phyloP scores from a whole-genome alignment of 2,329 filamentous ascomycete species.

The Sarocladium kiliense region DNA sequence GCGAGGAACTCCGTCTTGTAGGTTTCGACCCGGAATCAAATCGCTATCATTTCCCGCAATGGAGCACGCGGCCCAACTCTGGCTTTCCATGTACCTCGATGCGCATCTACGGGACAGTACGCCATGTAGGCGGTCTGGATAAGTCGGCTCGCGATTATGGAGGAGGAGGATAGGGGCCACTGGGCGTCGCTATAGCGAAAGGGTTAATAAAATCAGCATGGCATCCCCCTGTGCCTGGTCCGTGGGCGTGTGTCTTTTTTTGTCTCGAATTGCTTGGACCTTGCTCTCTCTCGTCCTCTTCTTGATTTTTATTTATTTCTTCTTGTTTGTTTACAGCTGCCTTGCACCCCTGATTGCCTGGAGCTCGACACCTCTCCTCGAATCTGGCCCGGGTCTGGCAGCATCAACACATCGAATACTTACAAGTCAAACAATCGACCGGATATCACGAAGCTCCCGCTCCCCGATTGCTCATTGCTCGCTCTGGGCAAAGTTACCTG shows the following conservation, averaged over 20 bases:
- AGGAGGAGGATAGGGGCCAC: neutral
- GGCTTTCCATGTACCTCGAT: neutral
- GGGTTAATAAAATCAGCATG: conserved; percentile 5
- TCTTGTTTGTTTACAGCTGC: neutral
- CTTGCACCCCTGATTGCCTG: neutral
- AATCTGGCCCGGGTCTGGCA: neutral
- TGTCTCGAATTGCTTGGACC: neutral
- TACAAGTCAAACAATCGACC: neutral
- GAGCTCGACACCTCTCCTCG: neutral
- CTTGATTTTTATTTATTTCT: neutral
- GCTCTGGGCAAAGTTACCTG: no score
- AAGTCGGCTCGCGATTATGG: conserved; percentile 3
- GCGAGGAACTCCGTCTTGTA: no score
- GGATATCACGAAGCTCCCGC: neutral
- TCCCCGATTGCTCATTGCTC: neutral
- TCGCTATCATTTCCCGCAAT: neutral
- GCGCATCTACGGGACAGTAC: no score
- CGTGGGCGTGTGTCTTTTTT: neutral
- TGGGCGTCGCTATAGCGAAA: conserved; percentile 1
- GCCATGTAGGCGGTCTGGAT: conserved; percentile 8
- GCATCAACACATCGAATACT: no score
- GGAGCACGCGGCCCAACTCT: neutral
- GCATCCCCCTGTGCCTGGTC: conserved; percentile 4
- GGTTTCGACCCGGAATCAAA: no score
- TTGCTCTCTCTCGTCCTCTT: conserved; percentile 1